Percentiles rank a stretch among this genome's conserved stretches.
Evolutionary conservation across 768 basidiomycete species (phyloP).

Genomic region (Termitomyces sp.): DNA sequence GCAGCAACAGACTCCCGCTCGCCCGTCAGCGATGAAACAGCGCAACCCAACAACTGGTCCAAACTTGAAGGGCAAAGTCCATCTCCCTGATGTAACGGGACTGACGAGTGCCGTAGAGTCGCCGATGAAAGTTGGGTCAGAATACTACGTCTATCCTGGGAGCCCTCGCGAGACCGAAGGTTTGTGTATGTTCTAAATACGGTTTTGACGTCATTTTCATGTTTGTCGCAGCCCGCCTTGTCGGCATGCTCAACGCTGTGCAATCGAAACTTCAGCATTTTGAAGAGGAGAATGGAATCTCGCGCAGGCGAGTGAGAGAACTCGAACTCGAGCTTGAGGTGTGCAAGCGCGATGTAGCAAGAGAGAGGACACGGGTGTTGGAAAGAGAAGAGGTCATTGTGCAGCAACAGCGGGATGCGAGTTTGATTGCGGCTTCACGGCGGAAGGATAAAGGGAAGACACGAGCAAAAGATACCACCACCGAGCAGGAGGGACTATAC

Average conservation of each 20-base stretch:
- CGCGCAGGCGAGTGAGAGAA: constrained; percentile 78
- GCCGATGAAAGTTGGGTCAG: constrained; percentile 52
- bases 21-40: constrained; percentile 13
- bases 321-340: constrained; percentile 83
- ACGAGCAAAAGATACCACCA: constrained; percentile 21
- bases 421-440: constrained; percentile 16
- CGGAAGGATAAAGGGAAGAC: constrained; percentile 35
- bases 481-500: constrained; percentile 33
- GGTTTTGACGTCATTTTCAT: background rate
- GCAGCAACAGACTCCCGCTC: constrained; percentile 16
- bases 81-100: constrained; percentile 81
- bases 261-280: constrained; percentile 68
- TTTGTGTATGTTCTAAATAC: constrained; percentile 18
- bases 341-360: constrained; percentile 72
- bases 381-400: constrained; percentile 48
- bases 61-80: constrained; percentile 32
- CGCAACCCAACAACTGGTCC: constrained; percentile 19
- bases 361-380: constrained; percentile 60
- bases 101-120: constrained; percentile 74
- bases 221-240: constrained; percentile 44
- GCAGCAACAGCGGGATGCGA: constrained; percentile 26
- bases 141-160: constrained; percentile 45
- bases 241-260: constrained; percentile 55
- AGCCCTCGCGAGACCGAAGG: constrained; percentile 62
- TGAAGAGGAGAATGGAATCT: constrained; percentile 79